Evolutionary conservation across 345 rosid species (phyloP).

Genomic region (Crucihimalaya himalaica): DNA sequence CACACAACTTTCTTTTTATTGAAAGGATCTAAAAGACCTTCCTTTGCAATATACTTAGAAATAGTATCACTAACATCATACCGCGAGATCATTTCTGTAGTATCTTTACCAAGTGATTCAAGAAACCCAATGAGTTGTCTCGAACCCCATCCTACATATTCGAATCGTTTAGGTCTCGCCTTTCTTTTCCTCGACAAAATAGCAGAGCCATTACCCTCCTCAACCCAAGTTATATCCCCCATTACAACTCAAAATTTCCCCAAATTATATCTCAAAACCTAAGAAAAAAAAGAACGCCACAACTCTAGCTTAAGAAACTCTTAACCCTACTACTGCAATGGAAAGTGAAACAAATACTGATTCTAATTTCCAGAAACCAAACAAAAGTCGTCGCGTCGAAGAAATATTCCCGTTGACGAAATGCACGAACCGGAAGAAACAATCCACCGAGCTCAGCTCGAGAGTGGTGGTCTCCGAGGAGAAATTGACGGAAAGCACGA

Average conservation of each 20-base stretch:
- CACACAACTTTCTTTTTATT: slow-evolving; percentile 68
- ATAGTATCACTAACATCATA: slow-evolving; percentile 54
- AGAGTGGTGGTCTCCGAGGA: neutral
- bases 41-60: slow-evolving; percentile 48
- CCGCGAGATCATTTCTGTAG: slow-evolving; percentile 46
- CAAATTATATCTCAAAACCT: slow-evolving; percentile 3
- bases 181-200: slow-evolving; percentile 46
- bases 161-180: slow-evolving; percentile 46
- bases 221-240: slow-evolving; percentile 48
- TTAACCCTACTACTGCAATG: neutral
- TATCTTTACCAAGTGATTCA: slow-evolving; percentile 52
- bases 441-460: slow-evolving; percentile 5
- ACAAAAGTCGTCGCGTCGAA: neutral
- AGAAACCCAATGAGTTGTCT: slow-evolving; percentile 68
- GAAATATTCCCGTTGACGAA: neutral
- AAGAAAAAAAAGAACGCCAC: neutral
- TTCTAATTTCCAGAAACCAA: slow-evolving; percentile 5
- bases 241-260: slow-evolving; percentile 25
- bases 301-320: slow-evolving; percentile 7
- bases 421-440: neutral
- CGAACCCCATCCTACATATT: slow-evolving; percentile 81
- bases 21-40: slow-evolving; percentile 44
- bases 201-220: slow-evolving; percentile 36
- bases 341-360: neutral
- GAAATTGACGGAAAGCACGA: slow-evolving; percentile 4